Conservation (phyloP, 169 alveolate species). For the Plasmodium ovale region DNA sequence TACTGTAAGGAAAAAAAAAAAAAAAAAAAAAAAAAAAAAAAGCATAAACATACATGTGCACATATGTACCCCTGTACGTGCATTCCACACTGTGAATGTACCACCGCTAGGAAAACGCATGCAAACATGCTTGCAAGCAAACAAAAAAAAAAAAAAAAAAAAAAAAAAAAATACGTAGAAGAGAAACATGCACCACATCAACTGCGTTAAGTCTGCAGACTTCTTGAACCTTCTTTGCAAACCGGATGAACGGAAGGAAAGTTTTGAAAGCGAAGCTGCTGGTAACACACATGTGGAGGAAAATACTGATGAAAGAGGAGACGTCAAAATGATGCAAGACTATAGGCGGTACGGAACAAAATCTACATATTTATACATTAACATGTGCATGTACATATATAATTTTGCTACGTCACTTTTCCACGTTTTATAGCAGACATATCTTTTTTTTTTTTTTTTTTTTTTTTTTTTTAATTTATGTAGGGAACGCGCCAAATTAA, state of each 20-base stretch:
- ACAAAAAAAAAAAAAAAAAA: too few relatives aligned
- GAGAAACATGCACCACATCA: too few relatives aligned
- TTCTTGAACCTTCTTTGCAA: conserved; percentile 13
- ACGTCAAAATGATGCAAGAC: conserved; percentile 40
- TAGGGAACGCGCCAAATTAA: conserved; percentile 51
- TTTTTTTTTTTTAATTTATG: not conserved
- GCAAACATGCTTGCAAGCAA: too few relatives aligned
- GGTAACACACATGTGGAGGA: not conserved
- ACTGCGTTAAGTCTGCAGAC: conserved; percentile 46
- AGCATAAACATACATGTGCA: not conserved
- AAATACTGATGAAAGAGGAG: not conserved
- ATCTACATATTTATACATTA: too few relatives aligned
- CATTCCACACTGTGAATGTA: too few relatives aligned
- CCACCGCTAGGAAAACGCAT: too few relatives aligned
- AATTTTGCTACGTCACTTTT: not conserved
- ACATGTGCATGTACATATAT: not conserved
- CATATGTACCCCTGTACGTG: not conserved
- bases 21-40: conserved; percentile 1
- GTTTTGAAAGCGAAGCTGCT: not conserved
- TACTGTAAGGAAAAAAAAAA: not conserved
- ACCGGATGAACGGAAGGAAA: conserved; percentile 26
- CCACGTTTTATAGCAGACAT: not conserved
- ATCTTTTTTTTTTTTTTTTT: not conserved
- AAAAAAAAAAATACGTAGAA: too few relatives aligned
- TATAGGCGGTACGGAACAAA: conserved; percentile 19